Base-by-base conservation (phyloP, 768 basidiomycete genomes). In the Antrodiella citrinella region DNA sequence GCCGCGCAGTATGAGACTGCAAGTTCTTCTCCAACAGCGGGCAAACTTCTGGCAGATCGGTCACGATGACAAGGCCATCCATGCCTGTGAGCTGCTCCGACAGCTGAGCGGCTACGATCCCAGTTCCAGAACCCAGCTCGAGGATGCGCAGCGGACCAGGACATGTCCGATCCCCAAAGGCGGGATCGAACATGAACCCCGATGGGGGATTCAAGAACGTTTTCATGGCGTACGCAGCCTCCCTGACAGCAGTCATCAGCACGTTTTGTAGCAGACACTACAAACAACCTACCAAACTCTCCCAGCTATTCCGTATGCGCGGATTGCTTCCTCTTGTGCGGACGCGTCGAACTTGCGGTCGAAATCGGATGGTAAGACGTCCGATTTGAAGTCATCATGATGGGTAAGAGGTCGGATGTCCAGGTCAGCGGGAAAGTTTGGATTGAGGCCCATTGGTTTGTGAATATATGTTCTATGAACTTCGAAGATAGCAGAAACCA, bases 81-180 rank as follows among this genome's bases (percentile, higher is more conserved):
- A 49, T 46, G 23, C 51, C 49, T 0, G 39, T 44, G 18, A 87
- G 71, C 26, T 74, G 50, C 2, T 70, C 58, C 44, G 81, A 79
- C 12, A 78, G 58, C 4, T 67, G 62, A 19, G 74, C 64, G 9
- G 69, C 77, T 10, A 86, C 78, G 47, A 84, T 67, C 19, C 90
- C 82, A 18, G 81, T 76, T 2, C 92, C 90, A 10, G 89, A 84
- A 10, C 91, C 91, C 3, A 93, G 74, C 65, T 94, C 91, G 47
- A 95, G 62, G 12, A 82, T 67, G 0, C 71, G 69, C 15, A 61
- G 15, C 30, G 30, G 30, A 35, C 30, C 30, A 35, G 30, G 30
- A 7, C 15, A 7, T 15, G 30, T 7, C 7, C 7, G 7, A 7
- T 7, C 7, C 30, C 30, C 7, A 35, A 35, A 35, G 7, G 30